Evolutionary conservation across 225 moss, liverwort and hornwort genomes (phyloP).

Genomic region (Marchantia polymorpha): DNA sequence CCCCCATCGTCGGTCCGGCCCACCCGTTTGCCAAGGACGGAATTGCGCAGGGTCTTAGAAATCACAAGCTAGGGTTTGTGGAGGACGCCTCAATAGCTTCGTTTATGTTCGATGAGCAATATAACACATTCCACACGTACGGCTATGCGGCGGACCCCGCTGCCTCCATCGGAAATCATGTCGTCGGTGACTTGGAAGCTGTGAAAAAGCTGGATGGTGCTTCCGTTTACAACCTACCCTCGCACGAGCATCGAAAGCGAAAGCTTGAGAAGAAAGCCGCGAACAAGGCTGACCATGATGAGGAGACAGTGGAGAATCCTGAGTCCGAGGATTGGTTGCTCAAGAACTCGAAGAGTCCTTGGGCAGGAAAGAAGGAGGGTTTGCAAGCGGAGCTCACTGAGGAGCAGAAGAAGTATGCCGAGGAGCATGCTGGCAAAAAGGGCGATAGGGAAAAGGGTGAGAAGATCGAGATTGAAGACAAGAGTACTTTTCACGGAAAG

Average conservation of each 20-base stretch:
- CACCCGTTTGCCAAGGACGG: conserved; percentile 93
- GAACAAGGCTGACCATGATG: conserved; percentile 41
- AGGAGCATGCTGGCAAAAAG: conserved; percentile 83
- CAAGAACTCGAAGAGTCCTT: conserved; percentile 84
- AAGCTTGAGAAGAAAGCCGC: conserved; percentile 53
- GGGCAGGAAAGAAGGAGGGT: conserved; percentile 77
- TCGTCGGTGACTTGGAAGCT: conserved; percentile 65
- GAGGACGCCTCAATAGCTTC: conserved; percentile 92
- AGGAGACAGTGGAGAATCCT: conserved; percentile 73
- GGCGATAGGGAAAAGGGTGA: conserved; percentile 71
- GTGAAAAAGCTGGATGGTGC: conserved; percentile 58
- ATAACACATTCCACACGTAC: conserved; percentile 85
- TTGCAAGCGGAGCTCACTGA: conserved; percentile 84
- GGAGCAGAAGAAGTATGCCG: conserved; percentile 72
- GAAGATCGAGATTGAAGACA: conserved; percentile 71
- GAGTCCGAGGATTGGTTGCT: conserved; percentile 75
- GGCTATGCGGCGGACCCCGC: conserved; percentile 93
- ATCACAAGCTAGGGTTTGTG: conserved; percentile 90
- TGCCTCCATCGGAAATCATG: conserved; percentile 53
- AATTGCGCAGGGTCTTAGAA: conserved; percentile 80
- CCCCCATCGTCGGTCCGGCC: conserved; percentile 84
- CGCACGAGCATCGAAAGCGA: conserved; percentile 86
- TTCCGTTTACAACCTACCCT: conserved; percentile 85
- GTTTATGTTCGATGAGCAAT: conserved; percentile 97
- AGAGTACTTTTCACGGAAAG: conserved; percentile 97